Evolutionary conservation across 2,329 filamentous ascomycete genomes (phyloP).

Genomic region (Bipolaris victoriae): DNA sequence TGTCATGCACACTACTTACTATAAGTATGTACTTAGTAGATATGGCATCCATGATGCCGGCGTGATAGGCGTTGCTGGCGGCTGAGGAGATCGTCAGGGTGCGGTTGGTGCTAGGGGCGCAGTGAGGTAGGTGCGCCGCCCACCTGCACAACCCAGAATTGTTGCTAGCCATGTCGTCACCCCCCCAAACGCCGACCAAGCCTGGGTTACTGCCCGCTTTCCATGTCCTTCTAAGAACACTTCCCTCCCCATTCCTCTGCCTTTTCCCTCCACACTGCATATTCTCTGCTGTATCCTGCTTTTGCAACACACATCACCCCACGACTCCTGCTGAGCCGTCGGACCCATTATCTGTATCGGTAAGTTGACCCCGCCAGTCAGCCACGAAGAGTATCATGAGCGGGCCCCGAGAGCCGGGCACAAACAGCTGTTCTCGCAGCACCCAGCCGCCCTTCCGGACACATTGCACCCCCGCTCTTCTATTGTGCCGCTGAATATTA

Average conservation of each 20-base stretch:
- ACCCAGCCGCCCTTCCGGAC: constrained; percentile 44
- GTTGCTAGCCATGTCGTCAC: constrained; percentile 45
- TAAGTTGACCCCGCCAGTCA: constrained; percentile 35
- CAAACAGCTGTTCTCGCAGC: constrained; percentile 9
- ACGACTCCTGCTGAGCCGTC: constrained; percentile 5
- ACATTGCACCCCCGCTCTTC: constrained; percentile 41
- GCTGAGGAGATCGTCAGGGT: constrained; percentile 42
- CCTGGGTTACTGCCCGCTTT: constrained; percentile 41
- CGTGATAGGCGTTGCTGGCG: constrained; percentile 15
- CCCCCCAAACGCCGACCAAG: constrained; percentile 36
- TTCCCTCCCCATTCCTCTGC: constrained; percentile 11
- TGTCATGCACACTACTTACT: too few relatives aligned
- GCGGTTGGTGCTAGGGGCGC: constrained; percentile 9
- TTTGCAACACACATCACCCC: background rate
- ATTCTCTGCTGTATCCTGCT: background rate
- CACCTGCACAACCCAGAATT: constrained; percentile 21
- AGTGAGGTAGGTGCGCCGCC: constrained; percentile 18
- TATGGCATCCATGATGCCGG: background rate
- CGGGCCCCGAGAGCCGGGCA: constrained; percentile 36
- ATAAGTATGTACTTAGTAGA: too few relatives aligned
- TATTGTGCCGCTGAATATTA: constrained; percentile 5
- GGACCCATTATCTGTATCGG: constrained; percentile 28
- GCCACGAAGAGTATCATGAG: constrained; percentile 37
- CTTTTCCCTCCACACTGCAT: constrained; percentile 5
- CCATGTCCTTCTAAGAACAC: constrained; percentile 6